A percentile compares a stretch with the other conserved stretches of the same genome.
Conservation (phyloP, 441 rosid genomes). For the Isatis lusitanica region DNA sequence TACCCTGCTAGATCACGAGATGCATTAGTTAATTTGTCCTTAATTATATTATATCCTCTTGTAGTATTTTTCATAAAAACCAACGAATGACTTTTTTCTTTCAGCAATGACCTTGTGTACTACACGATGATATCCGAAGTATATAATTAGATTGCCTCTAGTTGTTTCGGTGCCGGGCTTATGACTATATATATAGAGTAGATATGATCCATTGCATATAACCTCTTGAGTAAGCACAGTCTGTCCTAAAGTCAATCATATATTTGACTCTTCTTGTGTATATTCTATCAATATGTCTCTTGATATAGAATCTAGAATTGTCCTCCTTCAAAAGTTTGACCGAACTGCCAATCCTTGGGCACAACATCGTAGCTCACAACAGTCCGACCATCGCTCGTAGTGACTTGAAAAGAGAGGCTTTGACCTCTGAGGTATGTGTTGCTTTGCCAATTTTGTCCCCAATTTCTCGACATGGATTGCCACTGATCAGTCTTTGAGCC, state of each 20-base stretch:
- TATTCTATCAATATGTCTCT: neutral
- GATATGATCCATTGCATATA: neutral
- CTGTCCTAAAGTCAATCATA: conserved; percentile 13
- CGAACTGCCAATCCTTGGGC: conserved; percentile 54
- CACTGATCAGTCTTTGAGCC: conserved; percentile 54
- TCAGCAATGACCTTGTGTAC: neutral
- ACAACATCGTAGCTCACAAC: conserved; percentile 54
- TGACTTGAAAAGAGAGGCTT: conserved; percentile 57
- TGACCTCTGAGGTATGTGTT: conserved; percentile 58
- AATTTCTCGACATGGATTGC: conserved; percentile 70
- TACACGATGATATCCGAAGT: neutral
- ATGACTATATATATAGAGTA: neutral
- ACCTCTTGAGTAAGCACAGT: neutral
- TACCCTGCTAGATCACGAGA: neutral
- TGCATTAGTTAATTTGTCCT: neutral
- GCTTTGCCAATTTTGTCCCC: conserved; percentile 86
- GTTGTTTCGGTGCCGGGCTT: neutral
- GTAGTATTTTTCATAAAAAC: neutral
- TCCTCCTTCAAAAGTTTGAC: conserved; percentile 59
- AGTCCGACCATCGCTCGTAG: conserved; percentile 47
- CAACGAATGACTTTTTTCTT: neutral
- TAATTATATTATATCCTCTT: neutral
- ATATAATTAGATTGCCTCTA: neutral
- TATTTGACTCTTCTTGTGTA: conserved; percentile 4
- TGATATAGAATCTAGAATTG: conserved; percentile 51